phyloP scores from a whole-genome alignment of 257 asterid species.

The Schizonepeta tenuifolia region DNA sequence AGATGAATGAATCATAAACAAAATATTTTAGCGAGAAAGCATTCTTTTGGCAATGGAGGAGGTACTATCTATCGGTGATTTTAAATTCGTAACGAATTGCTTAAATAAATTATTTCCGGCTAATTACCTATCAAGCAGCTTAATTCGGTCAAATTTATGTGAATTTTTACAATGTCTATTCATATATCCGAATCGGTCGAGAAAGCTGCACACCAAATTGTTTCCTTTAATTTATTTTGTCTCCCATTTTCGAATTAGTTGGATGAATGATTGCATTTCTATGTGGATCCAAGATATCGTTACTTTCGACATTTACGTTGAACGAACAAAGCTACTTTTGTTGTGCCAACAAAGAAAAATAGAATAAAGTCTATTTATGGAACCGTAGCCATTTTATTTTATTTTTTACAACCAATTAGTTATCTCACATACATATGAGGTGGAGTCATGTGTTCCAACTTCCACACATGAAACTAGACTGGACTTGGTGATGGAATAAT shows the following conservation, averaged over 20 bases:
- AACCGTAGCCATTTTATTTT: neutral
- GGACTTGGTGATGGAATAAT: too few relatives aligned
- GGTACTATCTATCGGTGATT: too few relatives aligned
- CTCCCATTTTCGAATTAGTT: neutral
- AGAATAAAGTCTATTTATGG: neutral
- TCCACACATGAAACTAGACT: too few relatives aligned
- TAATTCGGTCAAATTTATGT: neutral
- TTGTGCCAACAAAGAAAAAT: neutral
- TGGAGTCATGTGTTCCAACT: neutral
- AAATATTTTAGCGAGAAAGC: too few relatives aligned
- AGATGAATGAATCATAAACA: too few relatives aligned
- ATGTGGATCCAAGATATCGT: neutral
- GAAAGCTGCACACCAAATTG: neutral
- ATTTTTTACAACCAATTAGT: neutral
- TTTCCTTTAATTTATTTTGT: neutral
- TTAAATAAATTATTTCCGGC: neutral
- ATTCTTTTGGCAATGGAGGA: too few relatives aligned
- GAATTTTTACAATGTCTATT: neutral
- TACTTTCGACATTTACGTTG: neutral
- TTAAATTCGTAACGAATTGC: neutral
- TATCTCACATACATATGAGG: neutral
- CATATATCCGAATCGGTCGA: neutral
- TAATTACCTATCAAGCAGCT: neutral
- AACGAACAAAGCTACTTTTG: neutral
- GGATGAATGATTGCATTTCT: neutral